These are phyloP conservation scores for Apiospora sp. DNA, from an alignment of 2,329 filamentous ascomycete genomes.

Conservation along the genomic window DNA sequence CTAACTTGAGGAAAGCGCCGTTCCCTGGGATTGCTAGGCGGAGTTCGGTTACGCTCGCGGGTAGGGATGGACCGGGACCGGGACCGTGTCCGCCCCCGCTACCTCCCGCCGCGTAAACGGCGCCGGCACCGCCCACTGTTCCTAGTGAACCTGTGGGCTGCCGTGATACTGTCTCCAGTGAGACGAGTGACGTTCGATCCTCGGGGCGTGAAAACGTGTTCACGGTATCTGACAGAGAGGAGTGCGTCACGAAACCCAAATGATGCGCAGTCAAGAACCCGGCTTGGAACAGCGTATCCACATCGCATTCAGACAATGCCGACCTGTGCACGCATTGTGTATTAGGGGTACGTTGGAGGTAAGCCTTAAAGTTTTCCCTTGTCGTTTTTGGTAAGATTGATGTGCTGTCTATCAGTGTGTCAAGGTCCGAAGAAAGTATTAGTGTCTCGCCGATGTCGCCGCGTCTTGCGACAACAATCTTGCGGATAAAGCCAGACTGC, in stretches of 20 bases:
- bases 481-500: conserved; percentile 63
- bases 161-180: conserved; percentile 67
- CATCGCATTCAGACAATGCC: conserved; percentile 33
- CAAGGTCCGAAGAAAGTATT: conserved; percentile 64
- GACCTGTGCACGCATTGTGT: conserved; percentile 49
- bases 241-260: conserved; percentile 45
- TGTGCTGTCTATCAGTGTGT: conserved; percentile 52
- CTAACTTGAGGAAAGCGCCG: conserved; percentile 72
- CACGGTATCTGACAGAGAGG: conserved; percentile 41
- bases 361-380: conserved; percentile 58
- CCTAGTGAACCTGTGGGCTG: conserved; percentile 73
- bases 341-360: conserved; percentile 60
- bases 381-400: conserved; percentile 49
- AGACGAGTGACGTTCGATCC: conserved; percentile 63
- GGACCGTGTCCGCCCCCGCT: conserved; percentile 51
- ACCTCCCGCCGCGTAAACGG: conserved; percentile 70
- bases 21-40: conserved; percentile 72
- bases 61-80: conserved; percentile 49
- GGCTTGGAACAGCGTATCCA: conserved; percentile 64
- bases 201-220: conserved; percentile 58
- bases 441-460: conserved; percentile 71
- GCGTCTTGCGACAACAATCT: conserved; percentile 68
- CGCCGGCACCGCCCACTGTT: conserved; percentile 74
- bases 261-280: conserved; percentile 70
- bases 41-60: conserved; percentile 47